A percentile compares a stretch with the other conserved stretches of the same genome.
Evolutionary conservation across 2,329 filamentous ascomycete genomes (phyloP).

Genomic region (Fusarium nematophilum): DNA sequence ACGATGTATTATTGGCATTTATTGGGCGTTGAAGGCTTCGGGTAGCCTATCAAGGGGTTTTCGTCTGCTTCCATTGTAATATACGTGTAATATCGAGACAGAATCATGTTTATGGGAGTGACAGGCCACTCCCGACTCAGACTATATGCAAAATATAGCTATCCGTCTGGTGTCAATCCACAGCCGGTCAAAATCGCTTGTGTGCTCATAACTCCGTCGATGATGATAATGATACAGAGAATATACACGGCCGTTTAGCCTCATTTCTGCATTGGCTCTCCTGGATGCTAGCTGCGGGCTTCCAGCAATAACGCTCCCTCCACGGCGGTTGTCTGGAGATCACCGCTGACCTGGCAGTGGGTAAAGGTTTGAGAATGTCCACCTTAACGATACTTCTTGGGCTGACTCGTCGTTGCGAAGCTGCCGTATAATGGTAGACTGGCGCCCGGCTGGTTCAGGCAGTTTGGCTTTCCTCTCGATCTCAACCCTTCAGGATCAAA

Average conservation of each 20-base stretch:
- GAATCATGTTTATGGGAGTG: not conserved
- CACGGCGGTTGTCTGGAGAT: constrained; percentile 4
- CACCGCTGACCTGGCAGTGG: no score
- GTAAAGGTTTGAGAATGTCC: no score
- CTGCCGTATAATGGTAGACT: no score
- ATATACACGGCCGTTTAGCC: constrained; percentile 8
- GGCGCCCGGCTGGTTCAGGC: no score
- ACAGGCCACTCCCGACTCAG: constrained; percentile 18
- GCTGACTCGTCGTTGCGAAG: no score
- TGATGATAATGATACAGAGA: constrained; percentile 17
- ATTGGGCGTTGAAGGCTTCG: constrained; percentile 35
- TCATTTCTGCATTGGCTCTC: not conserved
- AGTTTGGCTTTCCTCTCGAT: no score
- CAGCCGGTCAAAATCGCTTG: no score
- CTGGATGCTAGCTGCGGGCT: not conserved
- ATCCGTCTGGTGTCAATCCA: not conserved
- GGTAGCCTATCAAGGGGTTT: constrained; percentile 19
- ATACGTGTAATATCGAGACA: constrained; percentile 26
- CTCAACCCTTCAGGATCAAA: no score
- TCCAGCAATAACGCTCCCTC: no score
- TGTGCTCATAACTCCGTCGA: not conserved
- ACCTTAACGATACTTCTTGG: no score
- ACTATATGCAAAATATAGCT: constrained; percentile 30
- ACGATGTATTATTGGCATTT: constrained; percentile 25
- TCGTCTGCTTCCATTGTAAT: constrained; percentile 29